Percentiles rank a stretch among this genome's conserved stretches.
Conservation (phyloP, 1,139 yeast genomes). For the Candida dubliniensis region DNA sequence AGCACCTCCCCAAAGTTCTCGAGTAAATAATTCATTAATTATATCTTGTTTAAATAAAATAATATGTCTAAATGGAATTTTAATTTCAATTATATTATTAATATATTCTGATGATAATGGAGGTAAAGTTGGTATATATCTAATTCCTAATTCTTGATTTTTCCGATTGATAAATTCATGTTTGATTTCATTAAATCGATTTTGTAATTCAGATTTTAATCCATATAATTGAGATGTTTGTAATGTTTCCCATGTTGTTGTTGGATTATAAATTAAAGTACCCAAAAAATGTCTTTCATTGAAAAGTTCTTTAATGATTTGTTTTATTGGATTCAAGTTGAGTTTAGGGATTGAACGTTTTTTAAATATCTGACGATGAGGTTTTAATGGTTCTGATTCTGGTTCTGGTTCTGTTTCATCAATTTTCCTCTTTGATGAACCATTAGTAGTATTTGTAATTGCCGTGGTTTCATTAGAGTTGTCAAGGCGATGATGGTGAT, state of each 20-base stretch:
- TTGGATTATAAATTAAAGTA: constrained; percentile 58
- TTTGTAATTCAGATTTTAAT: constrained; percentile 34
- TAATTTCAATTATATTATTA: constrained; percentile 62
- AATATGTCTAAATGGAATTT: constrained; percentile 53
- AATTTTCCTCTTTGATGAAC: constrained; percentile 12
- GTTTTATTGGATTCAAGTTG: constrained; percentile 44
- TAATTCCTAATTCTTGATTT: constrained; percentile 15
- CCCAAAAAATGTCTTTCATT: constrained; percentile 58
- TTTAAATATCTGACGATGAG: constrained; percentile 2
- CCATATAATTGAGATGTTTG: constrained; percentile 41
- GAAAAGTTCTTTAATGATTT: constrained; percentile 43
- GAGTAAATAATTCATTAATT: constrained; percentile 51
- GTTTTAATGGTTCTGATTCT: not conserved
- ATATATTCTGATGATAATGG: constrained; percentile 53
- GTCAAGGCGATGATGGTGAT: constrained; percentile 9
- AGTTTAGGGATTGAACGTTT: constrained; percentile 26
- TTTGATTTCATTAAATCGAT: constrained; percentile 31
- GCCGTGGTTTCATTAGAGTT: not conserved
- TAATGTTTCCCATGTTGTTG: constrained; percentile 47
- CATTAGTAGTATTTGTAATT: constrained; percentile 17
- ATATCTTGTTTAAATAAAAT: constrained; percentile 28
- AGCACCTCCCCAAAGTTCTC: constrained; percentile 89
- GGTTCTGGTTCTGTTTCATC: constrained; percentile 2
- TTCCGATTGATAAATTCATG: constrained; percentile 26
- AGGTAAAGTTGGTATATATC: constrained; percentile 43